Conservation (phyloP, 148 eudicot species). For the Nepenthes mirabilis region DNA sequence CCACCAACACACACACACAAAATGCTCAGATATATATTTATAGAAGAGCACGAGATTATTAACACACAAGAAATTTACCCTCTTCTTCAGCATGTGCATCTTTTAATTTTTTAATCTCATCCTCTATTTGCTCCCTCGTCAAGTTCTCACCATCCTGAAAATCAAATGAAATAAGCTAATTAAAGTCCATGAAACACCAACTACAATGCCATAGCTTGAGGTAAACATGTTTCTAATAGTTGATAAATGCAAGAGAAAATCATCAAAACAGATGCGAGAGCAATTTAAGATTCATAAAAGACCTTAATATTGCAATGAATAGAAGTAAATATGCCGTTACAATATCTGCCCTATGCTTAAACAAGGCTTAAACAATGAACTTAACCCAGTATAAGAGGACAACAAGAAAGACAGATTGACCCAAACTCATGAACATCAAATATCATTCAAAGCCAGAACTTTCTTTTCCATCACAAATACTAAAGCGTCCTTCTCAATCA, state of each 20-base stretch:
- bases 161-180: constrained; percentile 6
- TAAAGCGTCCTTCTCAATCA: too few species aligned
- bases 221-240: not conserved
- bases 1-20: too few species aligned
- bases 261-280: too few species aligned
- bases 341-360: too few species aligned
- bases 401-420: not conserved
- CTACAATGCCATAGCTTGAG: not conserved
- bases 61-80: constrained; percentile 30
- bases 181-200: not conserved
- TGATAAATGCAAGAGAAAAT: not conserved
- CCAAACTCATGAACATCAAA: not conserved
- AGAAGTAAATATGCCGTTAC: too few species aligned
- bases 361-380: too few species aligned
- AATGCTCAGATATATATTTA: too few species aligned
- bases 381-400: too few species aligned
- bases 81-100: constrained; percentile 94
- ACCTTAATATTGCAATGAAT: too few species aligned
- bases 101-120: constrained; percentile 77
- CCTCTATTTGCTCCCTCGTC: constrained; percentile 93
- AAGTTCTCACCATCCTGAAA: constrained; percentile 69
- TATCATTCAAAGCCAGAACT: too few species aligned
- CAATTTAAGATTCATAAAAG: too few species aligned
- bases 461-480: too few species aligned
- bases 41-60: not conserved